A percentile compares a stretch with the other conserved stretches of the same genome.
These are phyloP conservation scores for Decorospora gaudefroyi DNA, from an alignment of 2,329 filamentous ascomycete genomes.

Conservation along the genomic window DNA sequence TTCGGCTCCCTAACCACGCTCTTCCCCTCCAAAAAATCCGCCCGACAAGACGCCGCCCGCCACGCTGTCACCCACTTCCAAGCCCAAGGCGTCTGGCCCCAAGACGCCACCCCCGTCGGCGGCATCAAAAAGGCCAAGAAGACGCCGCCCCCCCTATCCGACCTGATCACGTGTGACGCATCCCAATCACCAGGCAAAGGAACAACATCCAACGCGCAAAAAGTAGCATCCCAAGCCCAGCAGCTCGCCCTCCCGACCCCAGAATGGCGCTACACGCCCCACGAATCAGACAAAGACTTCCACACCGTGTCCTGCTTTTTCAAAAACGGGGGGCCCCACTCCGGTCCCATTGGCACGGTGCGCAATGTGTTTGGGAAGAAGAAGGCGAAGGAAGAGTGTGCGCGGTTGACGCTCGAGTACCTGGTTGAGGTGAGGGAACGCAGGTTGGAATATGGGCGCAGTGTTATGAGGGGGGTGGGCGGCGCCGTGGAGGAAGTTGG, in stretches of 20 bases:
- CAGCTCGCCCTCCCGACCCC: constrained; percentile 31
- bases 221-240: constrained; percentile 26
- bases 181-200: background rate
- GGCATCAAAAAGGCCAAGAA: constrained; percentile 42
- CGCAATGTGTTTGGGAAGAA: constrained; percentile 54
- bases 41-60: constrained; percentile 49
- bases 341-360: constrained; percentile 49
- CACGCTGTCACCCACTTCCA: constrained; percentile 52
- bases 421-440: constrained; percentile 43
- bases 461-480: constrained; percentile 21
- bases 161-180: too few species aligned
- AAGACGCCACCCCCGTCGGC: constrained; percentile 22
- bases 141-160: background rate
- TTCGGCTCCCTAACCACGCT: constrained; percentile 45
- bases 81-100: constrained; percentile 38
- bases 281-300: constrained; percentile 30
- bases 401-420: constrained; percentile 48
- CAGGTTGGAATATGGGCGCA: constrained; percentile 24
- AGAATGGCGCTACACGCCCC: constrained; percentile 21
- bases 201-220: constrained; percentile 21
- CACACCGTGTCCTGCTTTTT: constrained; percentile 48
- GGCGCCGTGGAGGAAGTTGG: constrained; percentile 4
- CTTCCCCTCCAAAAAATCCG: constrained; percentile 50
- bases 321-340: constrained; percentile 21
- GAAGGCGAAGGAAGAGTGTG: constrained; percentile 56